Evolutionary conservation across 179 eudicot species (phyloP), one percentile per base, ranked within the genome.

Genomic region (Silene noctiflora): DNA sequence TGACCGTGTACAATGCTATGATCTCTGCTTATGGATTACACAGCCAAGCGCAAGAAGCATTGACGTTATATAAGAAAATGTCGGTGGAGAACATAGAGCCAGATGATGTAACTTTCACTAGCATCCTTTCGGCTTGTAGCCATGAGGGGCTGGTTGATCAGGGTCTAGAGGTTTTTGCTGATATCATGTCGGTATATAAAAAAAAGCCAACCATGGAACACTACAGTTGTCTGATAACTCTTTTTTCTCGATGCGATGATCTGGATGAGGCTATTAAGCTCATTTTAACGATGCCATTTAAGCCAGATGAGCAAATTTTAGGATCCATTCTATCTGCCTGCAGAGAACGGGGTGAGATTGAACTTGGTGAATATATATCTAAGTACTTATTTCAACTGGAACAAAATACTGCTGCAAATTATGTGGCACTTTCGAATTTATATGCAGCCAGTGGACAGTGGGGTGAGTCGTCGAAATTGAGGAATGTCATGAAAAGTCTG

Each of bases 51-150:
- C 78, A 24, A 68, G 65, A 87, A 82, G 90, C 96, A 27, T 70
- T 89, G 67, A 67, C 69, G 5, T 81, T 84, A 39, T 89, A 88
- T 75, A 84, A 80, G 76, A 69, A 75, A 51, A 86, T 92, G 89
- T 82, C 81, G 70, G 81, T 74, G 44, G 76, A 79, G 67, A 87
- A 90, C 68, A 75, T 88, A n/a, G 80, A 85, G 80, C 94, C 98
- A 8, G 86, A 92, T 74, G 88, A 89, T 66, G 83, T 94, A 66
- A 92, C 92, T 6, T 89, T 94, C 73, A 94, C 96, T 2, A 84
- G 88, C 67, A 82, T 87, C 61, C 81, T 92, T 74, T 84, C 86
- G 42, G 91, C 91, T 71, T 94, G 97, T 70, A 85, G 90, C 83
- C 91, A 88, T 76, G 83, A 82, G 61, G 96, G 96, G 64, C 69